phyloP scores from a whole-genome alignment of 2,329 filamentous ascomycete genomes.

The Trichoderma atroviride region DNA sequence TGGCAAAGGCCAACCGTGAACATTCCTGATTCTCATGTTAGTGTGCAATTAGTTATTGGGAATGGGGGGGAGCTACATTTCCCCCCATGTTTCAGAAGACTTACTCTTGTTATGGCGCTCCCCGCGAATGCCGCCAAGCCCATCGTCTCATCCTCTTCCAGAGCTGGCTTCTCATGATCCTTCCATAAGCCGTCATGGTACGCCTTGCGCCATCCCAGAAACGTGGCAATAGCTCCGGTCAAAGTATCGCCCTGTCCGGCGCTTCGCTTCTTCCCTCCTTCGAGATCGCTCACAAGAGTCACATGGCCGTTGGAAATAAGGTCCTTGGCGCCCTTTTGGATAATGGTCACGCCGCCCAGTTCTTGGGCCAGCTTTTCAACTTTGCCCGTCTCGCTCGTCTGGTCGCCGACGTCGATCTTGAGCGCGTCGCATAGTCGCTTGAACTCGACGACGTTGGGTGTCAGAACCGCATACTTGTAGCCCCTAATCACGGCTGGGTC shows the following conservation, averaged over 20 bases:
- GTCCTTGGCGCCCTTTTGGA: conserved; percentile 86
- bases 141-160: conserved; percentile 63
- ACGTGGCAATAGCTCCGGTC: conserved; percentile 84
- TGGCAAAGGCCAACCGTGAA: conserved; percentile 81
- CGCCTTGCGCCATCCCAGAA: conserved; percentile 84
- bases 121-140: conserved; percentile 84
- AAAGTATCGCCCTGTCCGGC: conserved; percentile 96
- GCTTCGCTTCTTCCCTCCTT: conserved; percentile 84
- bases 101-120: conserved; percentile 78
- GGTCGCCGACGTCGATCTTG: conserved; percentile 56
- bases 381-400: conserved; percentile 44
- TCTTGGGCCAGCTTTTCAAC: conserved; percentile 71
- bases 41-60: not conserved
- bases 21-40: conserved; percentile 59
- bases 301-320: conserved; percentile 77
- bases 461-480: conserved; percentile 83
- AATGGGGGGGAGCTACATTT: no score
- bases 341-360: conserved; percentile 84
- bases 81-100: conserved; percentile 34
- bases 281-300: conserved; percentile 75
- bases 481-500: conserved; percentile 76
- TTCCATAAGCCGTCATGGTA: conserved; percentile 85
- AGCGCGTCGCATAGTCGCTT: conserved; percentile 76
- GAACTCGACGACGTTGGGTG: conserved; percentile 95
- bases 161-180: conserved; percentile 46